Evolutionary conservation across 352 stramenopile species (phyloP), one percentile per base, ranked within the genome.

Genomic region (Phytophthora constricta): DNA sequence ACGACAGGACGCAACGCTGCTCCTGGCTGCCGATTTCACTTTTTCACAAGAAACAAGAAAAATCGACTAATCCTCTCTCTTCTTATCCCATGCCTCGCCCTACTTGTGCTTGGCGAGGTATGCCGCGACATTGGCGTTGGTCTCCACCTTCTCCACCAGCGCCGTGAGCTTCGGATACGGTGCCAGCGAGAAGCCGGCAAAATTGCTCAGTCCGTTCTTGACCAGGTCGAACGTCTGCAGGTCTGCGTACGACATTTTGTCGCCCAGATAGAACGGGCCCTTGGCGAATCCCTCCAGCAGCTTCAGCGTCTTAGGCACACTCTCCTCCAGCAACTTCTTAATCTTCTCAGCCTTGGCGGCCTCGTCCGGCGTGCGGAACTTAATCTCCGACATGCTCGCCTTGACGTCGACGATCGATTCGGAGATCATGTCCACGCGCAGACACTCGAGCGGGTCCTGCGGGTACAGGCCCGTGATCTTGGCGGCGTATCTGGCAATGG

Each of bases 381-480:
- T 65, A 42, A 80, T 77, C n/a, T 86, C 77, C 5, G 70, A 55
- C 42, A 82, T 69, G n/a, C 63, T 37, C n/a, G 62, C 41, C 23
- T 58, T 58, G 2, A 86, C 8, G 34, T 88, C 80, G 16, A 76
- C 19, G 16, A 89, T 59, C 37, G 76, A 84, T 51, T 87, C 72
- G 11, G 75, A 74, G 20, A 80, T 43, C 65, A 82, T 80, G 42
- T 87, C 80, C 13, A 84, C 73, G n/a, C 77, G 71, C 20, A 95
- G 84, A 55, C 74, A 79, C 20, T 84, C 41, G 7, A 86, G 52
- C 20, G 75, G 61, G 56, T 91, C 72, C 13, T 68, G 41, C 25
- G 90, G 87, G 56, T 91, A 91, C 10, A 95, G 42, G 0, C 84
- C 85, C n/a, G 60, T 50, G 17, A 91, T 46, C 27, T 81, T 79